These are phyloP conservation scores for Omphalotus olearius DNA, from an alignment of 1,284 basidiomycete genomes.

Conservation along the genomic window DNA sequence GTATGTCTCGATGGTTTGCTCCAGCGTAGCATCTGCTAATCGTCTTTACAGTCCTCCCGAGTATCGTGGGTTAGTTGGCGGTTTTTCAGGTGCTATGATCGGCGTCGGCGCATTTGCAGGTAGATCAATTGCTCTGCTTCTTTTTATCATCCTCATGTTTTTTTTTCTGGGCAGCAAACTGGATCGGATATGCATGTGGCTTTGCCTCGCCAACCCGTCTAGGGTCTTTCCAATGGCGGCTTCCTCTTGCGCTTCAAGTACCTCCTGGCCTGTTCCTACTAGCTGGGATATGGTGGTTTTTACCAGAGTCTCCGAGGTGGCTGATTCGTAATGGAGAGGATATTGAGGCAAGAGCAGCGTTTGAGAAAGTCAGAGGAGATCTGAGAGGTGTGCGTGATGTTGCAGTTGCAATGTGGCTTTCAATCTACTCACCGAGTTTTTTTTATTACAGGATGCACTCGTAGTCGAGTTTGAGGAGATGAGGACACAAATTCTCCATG, in stretches of 20 bases:
- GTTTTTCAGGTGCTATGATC: slow-evolving; percentile 18
- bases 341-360: slow-evolving; percentile 12
- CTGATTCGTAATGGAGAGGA: slow-evolving; percentile 12
- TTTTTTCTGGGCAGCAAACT: slow-evolving; percentile 11
- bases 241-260: slow-evolving; percentile 17
- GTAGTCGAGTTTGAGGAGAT: slow-evolving; percentile 17
- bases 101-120: slow-evolving; percentile 13
- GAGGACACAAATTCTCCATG: slow-evolving; percentile 15
- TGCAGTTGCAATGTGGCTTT: not conserved
- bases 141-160: not conserved
- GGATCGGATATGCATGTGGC: slow-evolving; percentile 17
- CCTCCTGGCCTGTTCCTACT: slow-evolving; percentile 18
- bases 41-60: slow-evolving; percentile 13
- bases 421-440: not conserved
- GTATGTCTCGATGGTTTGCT: slow-evolving; percentile 6
- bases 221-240: slow-evolving; percentile 16
- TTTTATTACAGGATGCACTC: slow-evolving; percentile 3
- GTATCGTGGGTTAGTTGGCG: slow-evolving; percentile 17
- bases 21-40: not conserved
- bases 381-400: slow-evolving; percentile 6
- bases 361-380: slow-evolving; percentile 14
- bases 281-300: slow-evolving; percentile 12
- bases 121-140: not conserved
- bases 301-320: slow-evolving; percentile 17
- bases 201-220: slow-evolving; percentile 10